Percentiles rank a stretch among this genome's conserved stretches.
These are phyloP conservation scores for Lumnitzera littorea DNA, from an alignment of 345 rosid species.

Conservation along the genomic window DNA sequence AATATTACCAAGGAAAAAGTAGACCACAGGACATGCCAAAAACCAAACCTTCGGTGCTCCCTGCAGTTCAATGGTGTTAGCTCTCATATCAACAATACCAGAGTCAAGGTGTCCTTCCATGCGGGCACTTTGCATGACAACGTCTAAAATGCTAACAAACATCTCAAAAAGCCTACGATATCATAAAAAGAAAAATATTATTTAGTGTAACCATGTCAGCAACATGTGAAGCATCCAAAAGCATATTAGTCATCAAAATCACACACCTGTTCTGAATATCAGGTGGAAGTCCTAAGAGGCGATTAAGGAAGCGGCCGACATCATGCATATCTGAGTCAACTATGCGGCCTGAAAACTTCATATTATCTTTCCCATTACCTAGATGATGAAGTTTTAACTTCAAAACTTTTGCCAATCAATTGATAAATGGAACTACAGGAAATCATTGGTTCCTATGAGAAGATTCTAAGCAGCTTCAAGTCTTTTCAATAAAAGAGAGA, in stretches of 20 bases:
- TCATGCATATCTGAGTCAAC: slow-evolving; percentile 99
- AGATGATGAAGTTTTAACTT: slow-evolving; percentile 15
- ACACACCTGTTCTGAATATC: slow-evolving; percentile 88
- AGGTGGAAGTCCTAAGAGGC: slow-evolving; percentile 92
- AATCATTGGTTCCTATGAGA: not conserved
- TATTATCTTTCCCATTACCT: slow-evolving; percentile 83
- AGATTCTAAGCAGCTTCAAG: not conserved
- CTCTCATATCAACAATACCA: slow-evolving; percentile 94
- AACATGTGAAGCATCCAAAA: slow-evolving; percentile 1
- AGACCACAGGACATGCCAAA: slow-evolving; percentile 5
- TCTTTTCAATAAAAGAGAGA: not conserved
- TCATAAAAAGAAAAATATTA: slow-evolving; percentile 2
- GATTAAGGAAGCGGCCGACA: slow-evolving; percentile 90
- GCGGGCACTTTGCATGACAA: slow-evolving; percentile 88
- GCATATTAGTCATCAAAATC: slow-evolving; percentile 10
- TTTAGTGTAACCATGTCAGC: slow-evolving; percentile 17
- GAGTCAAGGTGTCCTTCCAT: slow-evolving; percentile 92
- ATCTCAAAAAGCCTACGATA: slow-evolving; percentile 79
- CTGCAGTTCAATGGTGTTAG: slow-evolving; percentile 67
- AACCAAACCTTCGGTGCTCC: slow-evolving; percentile 78
- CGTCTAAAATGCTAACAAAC: slow-evolving; percentile 80
- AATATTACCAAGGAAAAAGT: slow-evolving; percentile 4
- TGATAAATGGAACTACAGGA: no score
- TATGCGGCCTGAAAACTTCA: slow-evolving; percentile 86
- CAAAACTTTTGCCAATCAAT: not conserved